A percentile compares a stretch with the other conserved stretches of the same genome.
phyloP scores from a whole-genome alignment of 768 basidiomycete species.

The Suillus sp. region DNA sequence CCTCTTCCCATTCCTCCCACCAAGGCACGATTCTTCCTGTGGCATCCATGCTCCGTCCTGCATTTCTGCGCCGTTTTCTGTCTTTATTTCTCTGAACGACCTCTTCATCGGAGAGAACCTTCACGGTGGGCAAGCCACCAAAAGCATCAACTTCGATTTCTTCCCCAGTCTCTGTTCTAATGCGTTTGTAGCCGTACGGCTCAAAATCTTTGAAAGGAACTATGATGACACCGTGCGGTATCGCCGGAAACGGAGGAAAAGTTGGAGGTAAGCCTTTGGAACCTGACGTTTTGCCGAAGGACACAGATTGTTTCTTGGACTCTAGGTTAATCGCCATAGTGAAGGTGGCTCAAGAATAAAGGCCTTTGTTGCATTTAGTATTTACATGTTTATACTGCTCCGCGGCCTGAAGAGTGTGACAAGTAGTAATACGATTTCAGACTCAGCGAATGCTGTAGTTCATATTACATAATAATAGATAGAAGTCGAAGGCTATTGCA shows the following conservation, averaged over 20 bases:
- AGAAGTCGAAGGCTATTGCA: no score
- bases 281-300: background rate
- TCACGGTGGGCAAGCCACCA: slow-evolving; percentile 27
- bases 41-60: slow-evolving; percentile 24
- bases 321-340: slow-evolving; percentile 3
- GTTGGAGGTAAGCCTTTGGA: background rate
- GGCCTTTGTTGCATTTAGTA: slow-evolving; percentile 7
- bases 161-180: slow-evolving; percentile 14
- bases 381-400: slow-evolving; percentile 4
- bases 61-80: slow-evolving; percentile 18
- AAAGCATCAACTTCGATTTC: slow-evolving; percentile 30
- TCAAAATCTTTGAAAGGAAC: slow-evolving; percentile 46
- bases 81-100: slow-evolving; percentile 19
- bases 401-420: background rate
- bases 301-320: slow-evolving; percentile 4
- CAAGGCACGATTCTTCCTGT: slow-evolving; percentile 29
- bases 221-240: slow-evolving; percentile 43
- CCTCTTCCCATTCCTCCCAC: slow-evolving; percentile 38
- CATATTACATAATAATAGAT: slow-evolving; percentile 12
- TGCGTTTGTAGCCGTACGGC: slow-evolving; percentile 25
- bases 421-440: background rate
- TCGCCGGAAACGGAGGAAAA: slow-evolving; percentile 53
- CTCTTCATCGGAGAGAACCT: slow-evolving; percentile 29
- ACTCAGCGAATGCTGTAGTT: slow-evolving; percentile 7
- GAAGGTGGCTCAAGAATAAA: slow-evolving; percentile 7